A percentile compares a stretch with the other conserved stretches of the same genome.
Conservation (phyloP, 805 yeast genomes). For the Candida silvatica region DNA sequence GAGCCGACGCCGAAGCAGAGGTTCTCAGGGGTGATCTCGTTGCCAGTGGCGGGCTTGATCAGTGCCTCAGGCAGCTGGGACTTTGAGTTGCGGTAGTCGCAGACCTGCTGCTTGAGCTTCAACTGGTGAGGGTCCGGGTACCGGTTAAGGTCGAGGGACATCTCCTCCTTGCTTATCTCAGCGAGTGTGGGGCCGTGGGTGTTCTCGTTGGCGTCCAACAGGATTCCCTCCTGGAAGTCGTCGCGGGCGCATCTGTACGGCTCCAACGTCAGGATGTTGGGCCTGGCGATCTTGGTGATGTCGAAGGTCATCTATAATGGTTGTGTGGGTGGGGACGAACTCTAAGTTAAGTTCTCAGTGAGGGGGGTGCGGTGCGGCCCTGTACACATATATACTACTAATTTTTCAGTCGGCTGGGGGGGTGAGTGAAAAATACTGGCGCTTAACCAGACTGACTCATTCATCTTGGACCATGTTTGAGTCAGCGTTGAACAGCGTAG, state of each 20-base stretch:
- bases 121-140: slow-evolving; percentile 97
- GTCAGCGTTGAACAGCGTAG: not conserved
- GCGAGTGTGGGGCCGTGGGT: slow-evolving; percentile 80
- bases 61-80: slow-evolving; percentile 20
- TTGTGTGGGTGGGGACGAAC: not conserved
- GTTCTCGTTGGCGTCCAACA: slow-evolving; percentile 94
- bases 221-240: slow-evolving; percentile 80
- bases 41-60: slow-evolving; percentile 9
- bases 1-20: slow-evolving; percentile 94
- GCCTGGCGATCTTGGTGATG: slow-evolving; percentile 59
- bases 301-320: slow-evolving; percentile 35
- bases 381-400: not conserved
- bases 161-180: slow-evolving; percentile 35
- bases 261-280: slow-evolving; percentile 72
- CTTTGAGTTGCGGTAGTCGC: slow-evolving; percentile 59
- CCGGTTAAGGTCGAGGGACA: slow-evolving; percentile 58
- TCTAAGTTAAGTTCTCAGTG: not conserved
- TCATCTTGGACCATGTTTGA: not conserved
- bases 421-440: too few relatives aligned
- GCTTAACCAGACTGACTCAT: not conserved
- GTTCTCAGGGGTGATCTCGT: slow-evolving; percentile 42
- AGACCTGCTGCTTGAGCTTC: slow-evolving; percentile 62
- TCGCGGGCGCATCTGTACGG: slow-evolving; percentile 98
- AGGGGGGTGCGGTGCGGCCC: not conserved
- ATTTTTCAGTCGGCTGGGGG: not conserved